These are phyloP conservation scores for Voacanga thouarsii DNA, from an alignment of 257 asterid genomes.

Conservation along the genomic window DNA sequence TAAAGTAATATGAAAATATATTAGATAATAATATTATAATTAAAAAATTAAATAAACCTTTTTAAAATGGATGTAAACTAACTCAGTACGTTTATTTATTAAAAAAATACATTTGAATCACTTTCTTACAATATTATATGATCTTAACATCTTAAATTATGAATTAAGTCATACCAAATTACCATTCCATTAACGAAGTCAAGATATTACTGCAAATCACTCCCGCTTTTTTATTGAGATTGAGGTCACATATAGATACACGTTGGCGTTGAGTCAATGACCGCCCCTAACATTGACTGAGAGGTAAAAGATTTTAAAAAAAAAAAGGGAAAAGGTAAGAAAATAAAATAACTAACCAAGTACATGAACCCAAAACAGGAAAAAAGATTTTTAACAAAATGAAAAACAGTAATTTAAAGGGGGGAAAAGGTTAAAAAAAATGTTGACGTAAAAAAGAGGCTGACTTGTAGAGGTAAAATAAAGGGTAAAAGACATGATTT, in stretches of 20 bases:
- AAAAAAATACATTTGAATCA: too few relatives aligned
- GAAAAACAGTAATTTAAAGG: not conserved
- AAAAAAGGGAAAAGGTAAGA: not conserved
- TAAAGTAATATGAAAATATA: too few relatives aligned
- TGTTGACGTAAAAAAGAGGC: constrained; percentile 9
- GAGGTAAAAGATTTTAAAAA: not conserved
- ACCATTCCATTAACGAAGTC: not conserved
- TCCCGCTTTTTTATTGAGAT: constrained; percentile 17
- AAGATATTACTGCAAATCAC: not conserved
- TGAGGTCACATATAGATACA: constrained; percentile 22
- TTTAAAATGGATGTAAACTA: too few relatives aligned
- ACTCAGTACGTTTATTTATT: too few relatives aligned
- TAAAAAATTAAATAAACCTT: too few relatives aligned
- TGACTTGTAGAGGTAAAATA: constrained; percentile 31
- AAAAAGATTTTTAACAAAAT: not conserved
- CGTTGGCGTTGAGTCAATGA: constrained; percentile 23
- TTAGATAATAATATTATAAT: too few relatives aligned
- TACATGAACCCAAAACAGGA: constrained; percentile 12
- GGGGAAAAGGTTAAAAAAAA: not conserved
- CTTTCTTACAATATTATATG: too few relatives aligned
- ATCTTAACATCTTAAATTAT: too few relatives aligned
- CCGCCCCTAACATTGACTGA: constrained; percentile 13
- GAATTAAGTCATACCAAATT: too few relatives aligned
- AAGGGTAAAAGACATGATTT: constrained; percentile 60
- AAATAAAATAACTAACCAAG: not conserved